Base-by-base conservation (phyloP, 2,329 filamentous ascomycete species). In the Chalara sp. region DNA sequence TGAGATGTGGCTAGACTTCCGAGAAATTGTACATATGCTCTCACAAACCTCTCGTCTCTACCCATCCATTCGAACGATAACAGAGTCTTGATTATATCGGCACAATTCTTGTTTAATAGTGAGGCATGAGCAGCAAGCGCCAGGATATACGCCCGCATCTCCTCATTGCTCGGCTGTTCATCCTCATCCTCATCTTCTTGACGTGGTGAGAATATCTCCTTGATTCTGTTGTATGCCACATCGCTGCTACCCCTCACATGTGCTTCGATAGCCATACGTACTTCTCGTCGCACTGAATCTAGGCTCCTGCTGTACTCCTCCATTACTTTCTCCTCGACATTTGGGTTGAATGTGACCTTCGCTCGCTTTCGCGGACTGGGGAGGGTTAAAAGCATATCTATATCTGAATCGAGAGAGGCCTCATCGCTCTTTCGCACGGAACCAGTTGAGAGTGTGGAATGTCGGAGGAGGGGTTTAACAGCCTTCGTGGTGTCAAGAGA, bases 1-100 rank as follows among this genome's bases (percentile, higher is more conserved):
- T 96, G 89, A 0, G 90, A 86, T 53, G 88, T 95, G 48, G 90
- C 82, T 44, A 99, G 72, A 37, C 83, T 81, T 13, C 80, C 79
- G 29, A 89, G 70, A 58, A 89, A 86, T 61, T 83, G 76, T 50
- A 78, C 75, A 63, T 87, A 90, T 47, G 81, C 78, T 59, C 80
- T 79, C 51, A 82, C 75, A 62, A 89, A 89, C 35, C 75, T 72
- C 31, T 81, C 77, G 54, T 85, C 81, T 51, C 81, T 76, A 7
- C 80, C 82, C 35, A 84, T 70, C 83, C 83, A 87, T 33, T 78
- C 76, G 63, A 78, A 82, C 48, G 73, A 70, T n/a, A 86, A 68
- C 6, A 86, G 71, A 47, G 72, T 73, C 58, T 73, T 74, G 51
- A 86, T 75, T 31, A 87, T 69, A 5, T 76, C 76, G 28, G 78